These are phyloP conservation scores for Carex pumila DNA, from an alignment of 176 grass and related monocot genomes.

Conservation along the genomic window DNA sequence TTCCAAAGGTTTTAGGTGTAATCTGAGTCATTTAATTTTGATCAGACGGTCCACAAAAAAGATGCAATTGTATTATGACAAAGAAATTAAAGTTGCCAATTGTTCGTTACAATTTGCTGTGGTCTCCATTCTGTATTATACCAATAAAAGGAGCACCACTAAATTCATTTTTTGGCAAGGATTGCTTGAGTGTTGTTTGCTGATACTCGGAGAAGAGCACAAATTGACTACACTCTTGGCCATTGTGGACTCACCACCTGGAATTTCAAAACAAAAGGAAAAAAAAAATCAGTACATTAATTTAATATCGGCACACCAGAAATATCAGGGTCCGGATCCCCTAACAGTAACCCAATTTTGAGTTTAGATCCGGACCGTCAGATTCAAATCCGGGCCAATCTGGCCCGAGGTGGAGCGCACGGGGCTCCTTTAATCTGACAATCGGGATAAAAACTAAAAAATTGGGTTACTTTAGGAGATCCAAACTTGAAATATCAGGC, in stretches of 20 bases:
- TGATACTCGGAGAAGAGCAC: neutral
- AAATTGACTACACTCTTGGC: slow-evolving; percentile 61
- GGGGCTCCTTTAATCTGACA: too few species aligned
- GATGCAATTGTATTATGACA: neutral
- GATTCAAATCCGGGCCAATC: too few species aligned
- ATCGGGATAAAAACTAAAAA: too few species aligned
- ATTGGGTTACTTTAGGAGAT: too few species aligned
- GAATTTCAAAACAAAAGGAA: slow-evolving; percentile 3
- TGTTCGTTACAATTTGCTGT: neutral
- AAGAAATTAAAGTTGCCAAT: neutral
- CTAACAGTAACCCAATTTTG: too few species aligned
- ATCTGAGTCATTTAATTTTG: neutral
- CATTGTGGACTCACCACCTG: slow-evolving; percentile 97
- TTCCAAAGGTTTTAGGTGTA: too few species aligned
- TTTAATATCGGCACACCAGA: neutral
- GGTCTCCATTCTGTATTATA: neutral
- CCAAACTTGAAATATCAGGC: neutral
- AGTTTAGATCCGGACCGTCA: too few species aligned
- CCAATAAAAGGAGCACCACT: neutral
- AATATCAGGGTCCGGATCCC: too few species aligned
- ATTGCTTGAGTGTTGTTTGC: neutral
- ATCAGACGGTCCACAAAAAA: neutral
- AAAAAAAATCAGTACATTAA: neutral
- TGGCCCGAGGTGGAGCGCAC: too few species aligned
- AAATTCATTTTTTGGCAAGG: neutral